Conservation (phyloP, 2,329 filamentous ascomycete genomes). For the Diaporthe capsici region DNA sequence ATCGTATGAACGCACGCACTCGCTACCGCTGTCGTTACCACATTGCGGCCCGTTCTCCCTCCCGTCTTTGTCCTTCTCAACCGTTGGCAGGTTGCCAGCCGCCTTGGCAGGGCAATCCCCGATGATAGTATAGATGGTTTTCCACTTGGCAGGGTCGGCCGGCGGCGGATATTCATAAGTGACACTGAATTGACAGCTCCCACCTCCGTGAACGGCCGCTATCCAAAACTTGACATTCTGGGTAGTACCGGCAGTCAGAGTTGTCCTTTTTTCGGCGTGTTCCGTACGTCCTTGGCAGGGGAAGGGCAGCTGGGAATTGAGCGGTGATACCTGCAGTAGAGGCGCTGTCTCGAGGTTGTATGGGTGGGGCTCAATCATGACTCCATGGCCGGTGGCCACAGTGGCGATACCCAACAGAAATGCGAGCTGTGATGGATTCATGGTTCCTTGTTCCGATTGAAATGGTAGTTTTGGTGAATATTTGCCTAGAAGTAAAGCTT, state of each 20-base stretch:
- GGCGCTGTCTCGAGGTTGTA: conserved; percentile 7
- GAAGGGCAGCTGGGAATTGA: not conserved
- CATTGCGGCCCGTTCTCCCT: conserved; percentile 8
- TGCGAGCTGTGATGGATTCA: not conserved
- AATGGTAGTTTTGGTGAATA: not conserved
- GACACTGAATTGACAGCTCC: not conserved
- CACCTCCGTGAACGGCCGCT: not conserved
- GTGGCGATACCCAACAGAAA: not conserved
- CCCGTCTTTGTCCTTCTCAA: not conserved
- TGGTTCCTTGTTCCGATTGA: not conserved
- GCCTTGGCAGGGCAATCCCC: conserved; percentile 1
- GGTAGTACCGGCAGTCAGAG: not conserved
- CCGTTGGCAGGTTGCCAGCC: not conserved
- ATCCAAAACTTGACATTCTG: conserved; percentile 5
- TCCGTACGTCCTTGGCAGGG: conserved; percentile 7
- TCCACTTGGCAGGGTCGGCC: conserved; percentile 1
- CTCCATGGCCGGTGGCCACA: not conserved
- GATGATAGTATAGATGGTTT: not conserved
- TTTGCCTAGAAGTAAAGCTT: not conserved
- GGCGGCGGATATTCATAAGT: conserved; percentile 18
- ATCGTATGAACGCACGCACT: conserved; percentile 1
- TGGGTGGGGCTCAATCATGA: conserved; percentile 19
- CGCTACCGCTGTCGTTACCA: not conserved
- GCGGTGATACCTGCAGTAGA: not conserved
- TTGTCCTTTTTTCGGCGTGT: not conserved